phyloP scores from a whole-genome alignment of 2,329 filamentous ascomycete species.

The Sporothrix phasma region DNA sequence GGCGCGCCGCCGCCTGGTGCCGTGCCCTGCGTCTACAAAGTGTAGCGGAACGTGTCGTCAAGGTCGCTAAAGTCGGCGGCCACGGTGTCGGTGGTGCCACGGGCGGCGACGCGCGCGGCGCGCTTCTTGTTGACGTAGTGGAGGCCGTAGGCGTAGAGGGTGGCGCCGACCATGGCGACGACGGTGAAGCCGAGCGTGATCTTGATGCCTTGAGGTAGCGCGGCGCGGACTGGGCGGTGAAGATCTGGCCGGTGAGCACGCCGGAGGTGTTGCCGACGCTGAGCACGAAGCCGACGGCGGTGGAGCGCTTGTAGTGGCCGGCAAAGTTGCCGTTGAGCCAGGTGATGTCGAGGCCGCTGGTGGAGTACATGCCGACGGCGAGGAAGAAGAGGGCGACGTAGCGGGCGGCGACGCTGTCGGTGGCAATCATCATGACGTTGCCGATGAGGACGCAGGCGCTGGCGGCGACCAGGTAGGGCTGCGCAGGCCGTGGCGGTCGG shows the following conservation, averaged over 20 bases:
- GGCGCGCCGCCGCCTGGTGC: no score
- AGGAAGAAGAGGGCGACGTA: conserved; percentile 14
- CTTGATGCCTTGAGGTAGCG: conserved; percentile 7
- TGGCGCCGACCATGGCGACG: conserved; percentile 2
- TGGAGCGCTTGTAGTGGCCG: conserved; percentile 14
- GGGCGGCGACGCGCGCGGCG: neutral
- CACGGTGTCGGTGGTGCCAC: neutral
- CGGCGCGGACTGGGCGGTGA: neutral
- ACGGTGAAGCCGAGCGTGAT: conserved; percentile 13
- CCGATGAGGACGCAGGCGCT: conserved; percentile 7
- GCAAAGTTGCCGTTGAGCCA: conserved; percentile 16
- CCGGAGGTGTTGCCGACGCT: conserved; percentile 13
- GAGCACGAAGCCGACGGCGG: conserved; percentile 10
- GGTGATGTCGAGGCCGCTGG: conserved; percentile 13
- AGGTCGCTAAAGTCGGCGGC: neutral
- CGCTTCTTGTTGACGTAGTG: neutral
- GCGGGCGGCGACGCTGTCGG: conserved; percentile 5
- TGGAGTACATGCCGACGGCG: conserved; percentile 11
- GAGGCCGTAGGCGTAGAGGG: neutral
- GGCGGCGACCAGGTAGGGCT: neutral
- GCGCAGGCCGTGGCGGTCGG: conserved; percentile 31
- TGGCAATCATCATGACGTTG: conserved; percentile 12
- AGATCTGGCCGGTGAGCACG: conserved; percentile 14
- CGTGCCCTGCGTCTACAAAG: neutral
- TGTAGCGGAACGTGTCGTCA: conserved; percentile 4